phyloP scores from a whole-genome alignment of 495 filamentous ascomycete genomes.

The Trichoderma gamsii region DNA sequence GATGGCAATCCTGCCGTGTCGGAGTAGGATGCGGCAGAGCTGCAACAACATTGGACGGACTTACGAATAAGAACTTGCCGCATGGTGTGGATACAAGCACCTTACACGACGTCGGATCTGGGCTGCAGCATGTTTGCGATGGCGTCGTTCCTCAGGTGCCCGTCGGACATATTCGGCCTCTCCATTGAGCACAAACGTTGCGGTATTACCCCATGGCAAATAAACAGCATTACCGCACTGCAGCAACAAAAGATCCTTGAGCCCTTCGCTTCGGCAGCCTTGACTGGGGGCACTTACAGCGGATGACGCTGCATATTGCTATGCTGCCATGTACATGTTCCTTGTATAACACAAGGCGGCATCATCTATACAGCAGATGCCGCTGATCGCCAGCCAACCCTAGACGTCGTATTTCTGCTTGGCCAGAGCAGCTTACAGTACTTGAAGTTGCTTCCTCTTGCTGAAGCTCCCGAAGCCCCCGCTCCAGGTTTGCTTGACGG shows the following conservation, averaged over 20 bases:
- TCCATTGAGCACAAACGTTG: background rate
- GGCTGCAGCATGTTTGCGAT: background rate
- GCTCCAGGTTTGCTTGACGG: background rate
- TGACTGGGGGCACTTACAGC: background rate
- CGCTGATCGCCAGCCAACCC: too few relatives aligned
- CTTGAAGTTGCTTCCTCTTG: background rate
- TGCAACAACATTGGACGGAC: background rate
- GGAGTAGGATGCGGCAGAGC: background rate
- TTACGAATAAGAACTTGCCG: background rate
- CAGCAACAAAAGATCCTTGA: conserved; percentile 7
- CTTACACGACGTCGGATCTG: background rate
- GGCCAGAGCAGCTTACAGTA: background rate
- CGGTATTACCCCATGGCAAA: background rate
- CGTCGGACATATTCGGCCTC: background rate
- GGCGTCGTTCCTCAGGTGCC: too few relatives aligned
- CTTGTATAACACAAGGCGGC: background rate
- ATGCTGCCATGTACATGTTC: background rate
- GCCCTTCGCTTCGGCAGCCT: background rate
- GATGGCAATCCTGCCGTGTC: too few relatives aligned
- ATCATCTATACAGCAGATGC: background rate
- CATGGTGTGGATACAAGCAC: background rate
- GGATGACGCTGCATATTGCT: background rate
- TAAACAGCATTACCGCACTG: background rate
- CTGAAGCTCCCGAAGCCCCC: background rate
- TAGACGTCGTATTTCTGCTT: too few relatives aligned